Evolutionary conservation across 495 filamentous ascomycete genomes (phyloP).

Genomic region (Xylaria intraflava): DNA sequence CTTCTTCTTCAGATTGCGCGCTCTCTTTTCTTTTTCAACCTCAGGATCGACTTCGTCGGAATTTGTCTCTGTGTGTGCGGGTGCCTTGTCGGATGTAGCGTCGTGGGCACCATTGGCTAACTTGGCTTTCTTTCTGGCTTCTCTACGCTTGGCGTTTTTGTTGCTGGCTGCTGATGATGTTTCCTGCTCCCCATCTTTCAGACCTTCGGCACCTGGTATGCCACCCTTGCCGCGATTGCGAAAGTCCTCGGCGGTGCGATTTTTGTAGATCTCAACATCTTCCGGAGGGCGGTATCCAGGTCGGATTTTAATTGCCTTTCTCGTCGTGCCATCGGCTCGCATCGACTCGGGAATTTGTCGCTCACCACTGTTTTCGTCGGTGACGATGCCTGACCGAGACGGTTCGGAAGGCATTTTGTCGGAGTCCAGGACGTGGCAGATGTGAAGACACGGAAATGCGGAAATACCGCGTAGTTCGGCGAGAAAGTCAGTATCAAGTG

Average conservation of each 20-base stretch:
- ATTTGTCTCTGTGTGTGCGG: conserved; percentile 23
- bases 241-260: conserved; percentile 78
- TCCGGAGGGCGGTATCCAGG: conserved; percentile 93
- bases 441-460: conserved; percentile 11
- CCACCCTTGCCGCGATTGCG: conserved; percentile 68
- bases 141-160: conserved; percentile 92
- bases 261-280: conserved; percentile 95
- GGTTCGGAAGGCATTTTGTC: conserved; percentile 43
- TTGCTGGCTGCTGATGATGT: conserved; percentile 51
- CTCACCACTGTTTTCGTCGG: conserved; percentile 63
- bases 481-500: too few species aligned
- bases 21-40: conserved; percentile 85
- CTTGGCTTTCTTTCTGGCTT: conserved; percentile 84
- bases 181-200: conserved; percentile 47
- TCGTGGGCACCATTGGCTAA: conserved; percentile 41
- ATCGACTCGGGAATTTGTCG: conserved; percentile 81
- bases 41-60: conserved; percentile 53
- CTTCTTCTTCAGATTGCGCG: conserved; percentile 91
- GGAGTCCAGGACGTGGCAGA: conserved; percentile 17
- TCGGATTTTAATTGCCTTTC: conserved; percentile 86
- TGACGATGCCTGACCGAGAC: conserved; percentile 66
- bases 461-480: background rate
- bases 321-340: conserved; percentile 78
- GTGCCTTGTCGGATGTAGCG: conserved; percentile 22
- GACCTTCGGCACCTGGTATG: conserved; percentile 70